These are phyloP conservation scores for Toxicodendron radicans DNA, from an alignment of 345 rosid species.

Conservation along the genomic window DNA sequence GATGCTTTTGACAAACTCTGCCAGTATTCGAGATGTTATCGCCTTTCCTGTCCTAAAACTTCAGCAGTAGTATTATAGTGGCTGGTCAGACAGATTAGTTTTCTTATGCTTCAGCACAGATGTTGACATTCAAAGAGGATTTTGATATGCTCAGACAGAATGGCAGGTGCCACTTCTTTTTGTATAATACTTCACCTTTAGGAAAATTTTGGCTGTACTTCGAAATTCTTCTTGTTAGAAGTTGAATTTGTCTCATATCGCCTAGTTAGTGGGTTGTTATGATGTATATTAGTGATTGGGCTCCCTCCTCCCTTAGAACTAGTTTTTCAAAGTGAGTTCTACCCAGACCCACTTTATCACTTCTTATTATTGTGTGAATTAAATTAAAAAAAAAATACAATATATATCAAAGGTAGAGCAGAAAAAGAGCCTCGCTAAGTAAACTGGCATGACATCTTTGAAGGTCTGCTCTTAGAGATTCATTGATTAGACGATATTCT, in stretches of 20 bases:
- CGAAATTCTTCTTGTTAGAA: neutral
- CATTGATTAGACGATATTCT: neutral
- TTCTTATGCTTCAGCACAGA: neutral
- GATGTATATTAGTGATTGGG: no score
- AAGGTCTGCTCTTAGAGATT: neutral
- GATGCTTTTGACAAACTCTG: constrained; percentile 84
- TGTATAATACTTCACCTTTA: neutral
- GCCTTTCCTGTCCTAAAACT: constrained; percentile 86
- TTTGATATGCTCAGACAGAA: neutral
- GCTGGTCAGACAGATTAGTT: neutral
- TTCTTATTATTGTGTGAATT: neutral
- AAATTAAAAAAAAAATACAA: neutral
- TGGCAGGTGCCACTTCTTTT: neutral
- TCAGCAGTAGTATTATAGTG: constrained; percentile 47
- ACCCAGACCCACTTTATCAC: no score
- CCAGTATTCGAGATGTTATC: constrained; percentile 88
- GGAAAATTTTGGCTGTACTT: constrained; percentile 14
- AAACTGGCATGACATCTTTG: neutral
- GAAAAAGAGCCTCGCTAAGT: neutral
- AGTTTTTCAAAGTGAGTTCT: no score
- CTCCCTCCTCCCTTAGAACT: no score
- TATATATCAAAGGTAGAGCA: neutral
- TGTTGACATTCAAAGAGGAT: constrained; percentile 9
- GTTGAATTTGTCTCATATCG: no score
- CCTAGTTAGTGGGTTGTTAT: no score